Base-by-base conservation (phyloP, 208 protist species). In the Novymonas esmeraldas region DNA sequence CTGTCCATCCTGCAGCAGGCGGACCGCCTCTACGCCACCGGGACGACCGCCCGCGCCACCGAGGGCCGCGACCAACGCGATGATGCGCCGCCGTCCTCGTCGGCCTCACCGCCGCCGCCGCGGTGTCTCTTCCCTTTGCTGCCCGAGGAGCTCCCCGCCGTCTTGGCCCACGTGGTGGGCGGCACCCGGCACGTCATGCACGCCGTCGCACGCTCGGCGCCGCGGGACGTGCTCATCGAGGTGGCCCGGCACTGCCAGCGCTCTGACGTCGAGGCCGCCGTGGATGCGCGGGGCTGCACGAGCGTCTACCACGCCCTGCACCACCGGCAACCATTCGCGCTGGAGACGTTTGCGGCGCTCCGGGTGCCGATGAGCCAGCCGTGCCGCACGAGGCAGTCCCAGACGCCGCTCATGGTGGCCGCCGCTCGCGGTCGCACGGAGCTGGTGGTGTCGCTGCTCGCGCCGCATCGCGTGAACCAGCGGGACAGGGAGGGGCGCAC, bases 371-470 rank as follows among this genome's bases (percentile, higher is more conserved):
- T 84, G 49, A 70, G 63, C 39, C 46, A 63, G 3, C 67, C 59
- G 18, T 95, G 90, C 69, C 75, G 77, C 70, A 77, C 57, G 29
- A 57, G 62, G 18, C 66, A 73, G 24, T 55, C 57, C 22, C 90
- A 87, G 45, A 95, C 90, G 20, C 81, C 84, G 18, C 78, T 95
- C 39, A 92, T 93, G 86, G 75, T 91, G 49, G 84, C 87, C 29
- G 76, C 78, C 22, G 59, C 61, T 39, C 39, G 61, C 22, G 90
- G 90, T 6, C 42, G 73, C 45, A 41, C 81, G 50, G 41, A 42
- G 6, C 22, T 82, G 0, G 78, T 90, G 3, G 64, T 70, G n/a
- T 38, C 41, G 41, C 75, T 95, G 16, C 63, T 92, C 22, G 69
- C 77, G 52, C 67, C 73, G 49, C 55, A 64, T 14, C 79, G 66